These are phyloP conservation scores for Aquilaria sinensis DNA, from an alignment of 345 rosid genomes.

Conservation along the genomic window DNA sequence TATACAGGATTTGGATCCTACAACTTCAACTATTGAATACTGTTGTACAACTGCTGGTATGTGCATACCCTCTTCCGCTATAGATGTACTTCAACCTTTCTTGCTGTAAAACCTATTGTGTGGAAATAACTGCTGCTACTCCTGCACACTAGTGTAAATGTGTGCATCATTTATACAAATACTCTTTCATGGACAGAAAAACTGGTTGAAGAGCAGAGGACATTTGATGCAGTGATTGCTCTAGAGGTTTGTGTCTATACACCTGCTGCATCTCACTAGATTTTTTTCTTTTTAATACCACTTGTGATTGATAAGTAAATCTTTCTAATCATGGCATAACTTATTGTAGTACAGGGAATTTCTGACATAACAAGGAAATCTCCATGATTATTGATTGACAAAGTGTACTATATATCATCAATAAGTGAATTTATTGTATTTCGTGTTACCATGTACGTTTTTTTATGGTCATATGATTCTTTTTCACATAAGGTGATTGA, in stretches of 20 bases:
- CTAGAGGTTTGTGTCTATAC: conserved; percentile 47
- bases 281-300: neutral
- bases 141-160: neutral
- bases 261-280: neutral
- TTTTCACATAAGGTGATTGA: conserved; percentile 64
- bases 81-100: conserved; percentile 11
- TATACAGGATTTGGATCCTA: conserved; percentile 66
- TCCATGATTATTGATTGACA: too few species aligned
- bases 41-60: conserved; percentile 87
- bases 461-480: conserved; percentile 7
- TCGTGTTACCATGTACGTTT: neutral
- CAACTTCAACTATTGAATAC: conserved; percentile 72
- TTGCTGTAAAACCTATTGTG: neutral
- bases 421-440: too few species aligned
- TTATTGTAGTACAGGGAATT: too few species aligned
- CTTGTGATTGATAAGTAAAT: neutral
- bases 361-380: too few species aligned
- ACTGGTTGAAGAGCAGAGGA: conserved; percentile 73
- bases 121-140: neutral
- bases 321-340: too few species aligned
- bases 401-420: too few species aligned
- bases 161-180: conserved; percentile 1
- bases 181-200: conserved; percentile 45
- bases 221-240: conserved; percentile 81
- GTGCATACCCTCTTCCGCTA: conserved; percentile 8